These are phyloP conservation scores for Umbelopsis sp. DNA, from an alignment of 192 early-diverging fungal genomes.

Conservation along the genomic window DNA sequence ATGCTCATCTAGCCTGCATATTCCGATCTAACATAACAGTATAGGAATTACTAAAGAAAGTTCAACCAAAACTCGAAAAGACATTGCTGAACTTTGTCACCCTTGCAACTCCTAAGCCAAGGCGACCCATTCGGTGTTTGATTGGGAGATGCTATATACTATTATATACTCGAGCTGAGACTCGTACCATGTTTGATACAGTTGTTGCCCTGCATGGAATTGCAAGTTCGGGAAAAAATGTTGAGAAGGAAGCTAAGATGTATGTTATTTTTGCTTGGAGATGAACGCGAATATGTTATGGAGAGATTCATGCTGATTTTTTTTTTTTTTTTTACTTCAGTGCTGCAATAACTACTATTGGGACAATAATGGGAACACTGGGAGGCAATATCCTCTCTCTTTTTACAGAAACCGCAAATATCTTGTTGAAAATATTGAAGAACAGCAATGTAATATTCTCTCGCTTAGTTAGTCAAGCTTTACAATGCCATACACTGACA, in stretches of 20 bases:
- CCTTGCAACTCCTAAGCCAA: slow-evolving; percentile 59
- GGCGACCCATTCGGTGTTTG: slow-evolving; percentile 67
- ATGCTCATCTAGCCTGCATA: not conserved
- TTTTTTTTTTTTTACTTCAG: slow-evolving; percentile 38
- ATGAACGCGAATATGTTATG: not conserved
- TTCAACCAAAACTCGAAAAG: slow-evolving; percentile 75
- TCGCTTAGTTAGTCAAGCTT: too few species aligned
- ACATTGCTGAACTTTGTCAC: slow-evolving; percentile 72
- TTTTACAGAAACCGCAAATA: slow-evolving; percentile 62
- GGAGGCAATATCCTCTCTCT: slow-evolving; percentile 75
- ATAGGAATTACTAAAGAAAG: slow-evolving; percentile 59
- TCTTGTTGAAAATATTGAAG: slow-evolving; percentile 69
- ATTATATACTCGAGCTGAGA: slow-evolving; percentile 76
- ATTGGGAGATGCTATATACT: slow-evolving; percentile 70
- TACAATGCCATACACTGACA: too few species aligned
- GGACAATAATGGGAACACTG: slow-evolving; percentile 75
- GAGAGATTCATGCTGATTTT: not conserved
- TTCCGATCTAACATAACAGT: not conserved
- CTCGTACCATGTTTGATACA: slow-evolving; percentile 78
- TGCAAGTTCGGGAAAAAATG: slow-evolving; percentile 57
- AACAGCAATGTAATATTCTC: slow-evolving; percentile 57
- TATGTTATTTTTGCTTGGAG: slow-evolving; percentile 26
- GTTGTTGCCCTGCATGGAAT: slow-evolving; percentile 63
- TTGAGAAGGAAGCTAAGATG: slow-evolving; percentile 66
- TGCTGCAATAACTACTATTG: slow-evolving; percentile 76